Percentiles rank a stretch among this genome's conserved stretches.
phyloP scores from a whole-genome alignment of 2,329 filamentous ascomycete genomes.

The Parasarocladium wereldwijsianum region DNA sequence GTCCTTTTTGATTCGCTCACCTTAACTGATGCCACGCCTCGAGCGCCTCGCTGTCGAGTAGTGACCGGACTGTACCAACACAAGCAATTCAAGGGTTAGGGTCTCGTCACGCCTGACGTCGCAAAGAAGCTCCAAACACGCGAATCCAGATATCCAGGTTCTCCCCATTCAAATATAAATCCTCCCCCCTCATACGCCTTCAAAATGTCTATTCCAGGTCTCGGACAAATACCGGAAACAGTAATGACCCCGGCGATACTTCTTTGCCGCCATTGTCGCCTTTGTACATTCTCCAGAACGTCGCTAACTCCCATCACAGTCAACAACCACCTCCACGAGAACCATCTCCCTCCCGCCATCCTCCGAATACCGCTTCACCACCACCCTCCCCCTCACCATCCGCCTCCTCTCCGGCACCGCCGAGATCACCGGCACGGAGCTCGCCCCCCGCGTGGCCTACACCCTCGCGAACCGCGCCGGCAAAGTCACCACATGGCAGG shows the following conservation, averaged over 20 bases:
- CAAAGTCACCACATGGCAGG: constrained; percentile 84
- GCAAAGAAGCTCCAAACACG: too few species aligned
- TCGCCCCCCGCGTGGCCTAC: constrained; percentile 68
- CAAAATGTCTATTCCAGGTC: constrained; percentile 67
- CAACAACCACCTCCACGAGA: constrained; percentile 23
- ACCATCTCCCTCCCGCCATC: constrained; percentile 41
- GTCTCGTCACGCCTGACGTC: too few species aligned
- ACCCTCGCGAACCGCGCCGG: constrained; percentile 65
- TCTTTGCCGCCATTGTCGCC: too few species aligned
- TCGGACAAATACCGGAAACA: constrained; percentile 51
- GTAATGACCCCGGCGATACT: too few species aligned
- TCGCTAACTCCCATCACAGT: constrained; percentile 13
- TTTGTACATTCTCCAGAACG: background rate
- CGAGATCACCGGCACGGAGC: constrained; percentile 89
- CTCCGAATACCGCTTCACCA: constrained; percentile 69
- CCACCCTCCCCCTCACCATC: constrained; percentile 34
- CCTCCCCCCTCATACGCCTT: too few species aligned
- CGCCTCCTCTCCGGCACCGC: constrained; percentile 69
- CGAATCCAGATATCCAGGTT: too few species aligned
- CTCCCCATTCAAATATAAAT: constrained; percentile 2
- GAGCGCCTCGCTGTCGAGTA: too few species aligned
- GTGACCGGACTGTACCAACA: too few species aligned
- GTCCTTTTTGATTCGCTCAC: too few species aligned
- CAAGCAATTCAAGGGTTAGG: too few species aligned
- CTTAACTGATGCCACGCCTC: too few species aligned